Conservation (phyloP, 106 monocot genomes). For the Xerophyta viscosa region DNA sequence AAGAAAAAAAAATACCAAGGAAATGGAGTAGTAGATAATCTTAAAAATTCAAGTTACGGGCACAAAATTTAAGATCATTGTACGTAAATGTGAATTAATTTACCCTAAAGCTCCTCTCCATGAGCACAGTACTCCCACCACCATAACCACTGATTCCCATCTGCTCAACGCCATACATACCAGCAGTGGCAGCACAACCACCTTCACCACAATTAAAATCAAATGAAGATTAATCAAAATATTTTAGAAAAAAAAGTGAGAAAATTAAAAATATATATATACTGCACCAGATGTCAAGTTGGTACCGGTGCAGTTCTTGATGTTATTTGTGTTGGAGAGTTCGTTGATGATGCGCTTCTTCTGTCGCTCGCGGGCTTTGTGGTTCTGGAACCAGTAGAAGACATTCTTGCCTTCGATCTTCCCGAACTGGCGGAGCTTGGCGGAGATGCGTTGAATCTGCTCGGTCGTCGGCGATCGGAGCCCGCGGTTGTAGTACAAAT, state of each 20-base stretch:
- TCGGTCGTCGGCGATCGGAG: conserved; percentile 74
- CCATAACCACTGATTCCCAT: conserved; percentile 17
- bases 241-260: not conserved
- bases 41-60: no score
- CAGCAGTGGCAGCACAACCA: conserved; percentile 19
- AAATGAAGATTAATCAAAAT: no score
- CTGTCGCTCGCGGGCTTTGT: conserved; percentile 96
- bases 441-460: conserved; percentile 88
- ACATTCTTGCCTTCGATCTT: conserved; percentile 99
- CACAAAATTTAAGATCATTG: no score
- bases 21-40: not conserved
- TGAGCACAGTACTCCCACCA: conserved; percentile 28
- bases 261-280: no score
- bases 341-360: conserved; percentile 41
- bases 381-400: conserved; percentile 99
- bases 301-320: no score
- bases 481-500: conserved; percentile 90
- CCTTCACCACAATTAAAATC: conserved; percentile 15
- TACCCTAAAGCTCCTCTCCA: conserved; percentile 53
- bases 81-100: no score
- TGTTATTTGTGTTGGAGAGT: not conserved
- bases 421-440: conserved; percentile 71
- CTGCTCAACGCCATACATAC: conserved; percentile 25
- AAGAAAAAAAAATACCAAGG: not conserved
- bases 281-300: not conserved